A percentile compares a stretch with the other conserved stretches of the same genome.
Conservation (phyloP, 805 yeast species). For the Pichia phayaonensis region DNA sequence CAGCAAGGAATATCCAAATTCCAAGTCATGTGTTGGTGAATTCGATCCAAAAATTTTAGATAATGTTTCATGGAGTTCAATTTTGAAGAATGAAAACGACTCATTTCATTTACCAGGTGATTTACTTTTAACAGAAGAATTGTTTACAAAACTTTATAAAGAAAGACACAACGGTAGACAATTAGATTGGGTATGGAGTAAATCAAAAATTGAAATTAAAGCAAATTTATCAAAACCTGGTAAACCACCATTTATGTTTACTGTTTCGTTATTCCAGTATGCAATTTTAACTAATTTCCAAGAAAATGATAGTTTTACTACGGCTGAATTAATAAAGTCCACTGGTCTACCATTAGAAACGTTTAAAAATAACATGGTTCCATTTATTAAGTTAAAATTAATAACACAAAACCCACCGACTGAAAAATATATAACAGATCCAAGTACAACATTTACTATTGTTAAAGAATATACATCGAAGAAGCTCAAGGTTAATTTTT, state of each 20-base stretch:
- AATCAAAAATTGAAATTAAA: conserved; percentile 84
- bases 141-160: conserved; percentile 61
- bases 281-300: conserved; percentile 82
- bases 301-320: conserved; percentile 50
- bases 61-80: conserved; percentile 26
- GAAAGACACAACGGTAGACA: conserved; percentile 79
- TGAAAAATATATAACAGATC: conserved; percentile 41
- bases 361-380: conserved; percentile 69
- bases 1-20: conserved; percentile 7
- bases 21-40: conserved; percentile 20
- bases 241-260: conserved; percentile 71
- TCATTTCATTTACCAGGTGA: conserved; percentile 61
- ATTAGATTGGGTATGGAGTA: conserved; percentile 93
- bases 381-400: conserved; percentile 72
- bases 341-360: conserved; percentile 62
- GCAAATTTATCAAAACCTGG: conserved; percentile 79
- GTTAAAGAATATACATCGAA: conserved; percentile 80
- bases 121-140: conserved; percentile 54
- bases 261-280: conserved; percentile 80
- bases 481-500: conserved; percentile 74
- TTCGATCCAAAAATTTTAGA: conserved; percentile 29
- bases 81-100: conserved; percentile 26
- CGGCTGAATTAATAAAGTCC: conserved; percentile 51
- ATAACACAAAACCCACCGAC: conserved; percentile 61
- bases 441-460: conserved; percentile 56